phyloP scores from a whole-genome alignment of 2,329 filamentous ascomycete genomes.

The Trichoderma aggressivum region DNA sequence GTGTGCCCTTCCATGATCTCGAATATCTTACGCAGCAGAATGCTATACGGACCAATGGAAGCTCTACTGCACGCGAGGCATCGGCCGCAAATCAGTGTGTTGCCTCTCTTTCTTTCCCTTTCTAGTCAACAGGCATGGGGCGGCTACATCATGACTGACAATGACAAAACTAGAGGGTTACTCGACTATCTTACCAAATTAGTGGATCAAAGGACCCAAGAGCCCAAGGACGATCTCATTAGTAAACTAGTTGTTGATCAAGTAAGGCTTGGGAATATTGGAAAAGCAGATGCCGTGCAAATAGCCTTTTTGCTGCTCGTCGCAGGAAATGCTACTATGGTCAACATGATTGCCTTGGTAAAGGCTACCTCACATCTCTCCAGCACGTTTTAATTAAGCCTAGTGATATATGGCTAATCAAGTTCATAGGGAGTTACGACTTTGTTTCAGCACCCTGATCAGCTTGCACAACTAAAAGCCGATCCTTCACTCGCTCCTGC shows the following conservation, averaged over 20 bases:
- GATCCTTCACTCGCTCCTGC: background rate
- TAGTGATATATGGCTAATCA: background rate
- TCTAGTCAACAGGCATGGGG: background rate
- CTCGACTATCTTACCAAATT: background rate
- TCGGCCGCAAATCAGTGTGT: background rate
- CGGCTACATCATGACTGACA: background rate
- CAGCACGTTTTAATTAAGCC: background rate
- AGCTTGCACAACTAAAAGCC: background rate
- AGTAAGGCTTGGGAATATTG: background rate
- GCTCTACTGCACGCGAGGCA: background rate
- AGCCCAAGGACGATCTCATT: background rate
- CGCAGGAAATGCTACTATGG: background rate
- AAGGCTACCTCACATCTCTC: background rate
- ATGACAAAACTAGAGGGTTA: background rate
- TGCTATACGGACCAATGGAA: background rate
- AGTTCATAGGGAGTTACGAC: background rate
- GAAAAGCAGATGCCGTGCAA: background rate
- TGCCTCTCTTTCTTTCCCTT: background rate
- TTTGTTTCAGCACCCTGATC: background rate
- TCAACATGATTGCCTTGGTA: background rate
- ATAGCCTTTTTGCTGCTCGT: background rate
- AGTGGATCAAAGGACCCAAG: background rate
- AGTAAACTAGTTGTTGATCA: background rate
- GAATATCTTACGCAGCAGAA: background rate
- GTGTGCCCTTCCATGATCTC: background rate